Percentiles rank a stretch among this genome's conserved stretches.
phyloP scores from a whole-genome alignment of 2,329 filamentous ascomycete species.

The Phialophora verrucosa region DNA sequence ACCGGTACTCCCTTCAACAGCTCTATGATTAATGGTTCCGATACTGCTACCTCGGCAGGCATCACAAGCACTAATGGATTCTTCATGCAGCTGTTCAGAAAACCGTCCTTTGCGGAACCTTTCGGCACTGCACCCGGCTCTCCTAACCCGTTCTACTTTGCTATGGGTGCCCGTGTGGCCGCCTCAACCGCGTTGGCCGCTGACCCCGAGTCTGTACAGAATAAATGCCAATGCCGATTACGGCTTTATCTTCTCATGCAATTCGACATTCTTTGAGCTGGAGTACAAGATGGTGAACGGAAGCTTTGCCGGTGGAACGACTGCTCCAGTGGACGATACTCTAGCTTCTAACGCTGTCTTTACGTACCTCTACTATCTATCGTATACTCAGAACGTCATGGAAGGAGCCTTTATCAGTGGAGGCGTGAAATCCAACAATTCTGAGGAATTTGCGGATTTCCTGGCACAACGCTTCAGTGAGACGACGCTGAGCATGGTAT shows the following conservation, averaged over 20 bases:
- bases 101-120: not conserved
- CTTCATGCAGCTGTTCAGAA: conserved; percentile 2
- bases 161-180: not conserved
- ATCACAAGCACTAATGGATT: not conserved
- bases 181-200: not conserved
- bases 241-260: conserved; percentile 3
- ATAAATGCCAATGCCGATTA: not conserved
- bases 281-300: not conserved
- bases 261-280: not conserved
- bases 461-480: conserved; percentile 6
- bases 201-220: not conserved
- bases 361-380: not conserved
- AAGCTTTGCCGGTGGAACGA: not conserved
- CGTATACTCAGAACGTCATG: conserved; percentile 8
- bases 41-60: not conserved
- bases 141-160: conserved; percentile 3
- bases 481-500: conserved; percentile 3
- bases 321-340: not conserved
- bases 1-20: conserved; percentile 1
- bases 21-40: not conserved
- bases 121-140: not conserved
- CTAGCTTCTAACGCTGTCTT: not conserved
- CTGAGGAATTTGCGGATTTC: not conserved
- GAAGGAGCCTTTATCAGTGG: not conserved
- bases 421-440: not conserved